Percentiles rank a stretch among this genome's conserved stretches.
Evolutionary conservation across 495 filamentous ascomycete genomes (phyloP).

Genomic region (Aspergillus sclerotioniger): DNA sequence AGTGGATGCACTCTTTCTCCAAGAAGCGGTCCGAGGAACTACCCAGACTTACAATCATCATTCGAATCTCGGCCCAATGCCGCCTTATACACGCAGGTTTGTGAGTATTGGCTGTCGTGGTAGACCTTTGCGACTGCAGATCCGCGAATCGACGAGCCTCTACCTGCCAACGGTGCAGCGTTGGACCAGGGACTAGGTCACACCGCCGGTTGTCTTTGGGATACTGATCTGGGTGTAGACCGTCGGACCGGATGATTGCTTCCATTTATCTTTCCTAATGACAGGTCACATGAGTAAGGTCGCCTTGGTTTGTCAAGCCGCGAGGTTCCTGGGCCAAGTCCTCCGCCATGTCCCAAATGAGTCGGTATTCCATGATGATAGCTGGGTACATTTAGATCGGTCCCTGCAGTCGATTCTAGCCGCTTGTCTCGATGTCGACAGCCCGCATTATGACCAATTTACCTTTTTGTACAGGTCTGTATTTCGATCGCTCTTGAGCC

Average conservation of each 20-base stretch:
- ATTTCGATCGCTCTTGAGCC: neutral
- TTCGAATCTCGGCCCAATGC: conserved; percentile 36
- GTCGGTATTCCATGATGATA: conserved; percentile 7
- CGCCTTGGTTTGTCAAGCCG: conserved; percentile 43
- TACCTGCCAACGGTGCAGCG: neutral
- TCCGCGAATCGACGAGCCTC: conserved; percentile 30
- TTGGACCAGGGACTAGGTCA: neutral
- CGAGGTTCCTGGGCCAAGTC: conserved; percentile 39
- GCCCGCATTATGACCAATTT: conserved; percentile 22
- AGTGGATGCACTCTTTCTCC: conserved; percentile 53
- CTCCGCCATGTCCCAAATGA: conserved; percentile 28
- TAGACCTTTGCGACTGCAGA: conserved; percentile 40
- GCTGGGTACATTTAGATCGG: conserved; percentile 30
- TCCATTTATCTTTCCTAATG: neutral
- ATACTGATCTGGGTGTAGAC: neutral
- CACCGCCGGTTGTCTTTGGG: neutral
- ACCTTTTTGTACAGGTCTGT: conserved; percentile 25
- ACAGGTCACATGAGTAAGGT: conserved; percentile 29
- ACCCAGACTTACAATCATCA: conserved; percentile 20
- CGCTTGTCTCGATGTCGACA: conserved; percentile 26
- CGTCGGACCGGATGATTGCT: neutral
- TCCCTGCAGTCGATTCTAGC: conserved; percentile 32
- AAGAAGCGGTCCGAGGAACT: conserved; percentile 40
- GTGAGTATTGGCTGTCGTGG: conserved; percentile 45
- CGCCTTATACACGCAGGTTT: conserved; percentile 18